Evolutionary conservation across 2,329 filamentous ascomycete genomes (phyloP).

Genomic region (Plenodomus tracheiphilus): DNA sequence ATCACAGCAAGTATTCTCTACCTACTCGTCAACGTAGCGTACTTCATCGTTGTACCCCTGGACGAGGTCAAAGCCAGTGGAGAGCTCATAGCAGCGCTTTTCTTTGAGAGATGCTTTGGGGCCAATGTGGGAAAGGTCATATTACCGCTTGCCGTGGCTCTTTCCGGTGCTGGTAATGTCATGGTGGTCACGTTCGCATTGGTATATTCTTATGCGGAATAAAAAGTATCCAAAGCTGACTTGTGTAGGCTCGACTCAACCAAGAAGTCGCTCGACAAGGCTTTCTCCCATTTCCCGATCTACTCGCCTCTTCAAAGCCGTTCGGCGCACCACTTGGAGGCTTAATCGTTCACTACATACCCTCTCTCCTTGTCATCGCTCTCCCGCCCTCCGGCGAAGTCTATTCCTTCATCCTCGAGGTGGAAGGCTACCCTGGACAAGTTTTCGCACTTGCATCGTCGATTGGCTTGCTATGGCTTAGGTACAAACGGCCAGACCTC

Average conservation of each 20-base stretch:
- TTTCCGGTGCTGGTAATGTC: slow-evolving; percentile 71
- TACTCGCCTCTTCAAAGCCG: slow-evolving; percentile 66
- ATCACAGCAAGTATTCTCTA: slow-evolving; percentile 66
- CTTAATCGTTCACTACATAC: slow-evolving; percentile 69
- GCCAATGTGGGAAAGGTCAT: slow-evolving; percentile 59
- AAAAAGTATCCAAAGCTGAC: background rate
- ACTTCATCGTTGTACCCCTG: slow-evolving; percentile 67
- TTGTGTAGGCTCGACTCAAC: slow-evolving; percentile 65
- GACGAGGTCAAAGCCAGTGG: slow-evolving; percentile 69
- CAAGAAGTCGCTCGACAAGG: slow-evolving; percentile 74
- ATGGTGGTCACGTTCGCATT: slow-evolving; percentile 72
- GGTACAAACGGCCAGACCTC: slow-evolving; percentile 62
- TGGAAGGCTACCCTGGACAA: slow-evolving; percentile 69
- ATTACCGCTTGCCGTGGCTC: slow-evolving; percentile 66
- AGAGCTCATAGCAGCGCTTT: slow-evolving; percentile 68
- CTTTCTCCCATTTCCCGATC: slow-evolving; percentile 65
- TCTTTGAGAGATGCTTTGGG: slow-evolving; percentile 68
- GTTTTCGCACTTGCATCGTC: slow-evolving; percentile 62
- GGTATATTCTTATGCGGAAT: slow-evolving; percentile 51
- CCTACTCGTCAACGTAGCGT: slow-evolving; percentile 66
- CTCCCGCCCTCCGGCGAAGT: slow-evolving; percentile 67
- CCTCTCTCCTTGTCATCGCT: slow-evolving; percentile 67
- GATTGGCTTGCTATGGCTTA: slow-evolving; percentile 63
- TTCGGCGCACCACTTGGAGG: slow-evolving; percentile 70
- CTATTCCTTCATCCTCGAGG: slow-evolving; percentile 73